Evolutionary conservation across 2,329 filamentous ascomycete species (phyloP).

Genomic region (Lasiodiplodia sp.): DNA sequence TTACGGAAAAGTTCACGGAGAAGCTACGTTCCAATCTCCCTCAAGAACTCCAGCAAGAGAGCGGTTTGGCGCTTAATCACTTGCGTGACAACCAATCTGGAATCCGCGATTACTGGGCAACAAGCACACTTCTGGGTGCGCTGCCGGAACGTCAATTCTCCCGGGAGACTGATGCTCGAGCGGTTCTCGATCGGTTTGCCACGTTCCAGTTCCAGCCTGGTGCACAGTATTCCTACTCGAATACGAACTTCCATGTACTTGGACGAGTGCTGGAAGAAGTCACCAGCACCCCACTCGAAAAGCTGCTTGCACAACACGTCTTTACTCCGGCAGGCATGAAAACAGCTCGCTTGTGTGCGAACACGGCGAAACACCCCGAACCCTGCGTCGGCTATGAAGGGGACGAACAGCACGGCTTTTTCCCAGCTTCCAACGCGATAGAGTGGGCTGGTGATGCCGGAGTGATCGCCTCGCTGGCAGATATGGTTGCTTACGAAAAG

Average conservation of each 20-base stretch:
- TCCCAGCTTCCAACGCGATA: not conserved
- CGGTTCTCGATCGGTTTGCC: not conserved
- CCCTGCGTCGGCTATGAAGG: not conserved
- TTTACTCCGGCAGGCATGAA: not conserved
- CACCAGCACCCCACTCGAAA: constrained; percentile 32
- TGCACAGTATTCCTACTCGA: constrained; percentile 53
- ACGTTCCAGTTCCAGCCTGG: constrained; percentile 52
- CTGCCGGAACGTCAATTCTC: not conserved
- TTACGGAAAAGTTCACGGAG: not conserved
- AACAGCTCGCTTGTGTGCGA: not conserved
- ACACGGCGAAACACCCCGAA: not conserved
- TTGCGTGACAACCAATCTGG: not conserved
- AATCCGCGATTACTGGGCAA: not conserved
- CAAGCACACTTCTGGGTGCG: not conserved
- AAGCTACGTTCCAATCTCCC: not conserved
- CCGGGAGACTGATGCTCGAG: not conserved
- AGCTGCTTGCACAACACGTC: not conserved
- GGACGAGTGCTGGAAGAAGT: constrained; percentile 50
- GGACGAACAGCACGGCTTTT: not conserved
- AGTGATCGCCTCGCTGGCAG: not conserved
- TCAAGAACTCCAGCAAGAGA: not conserved
- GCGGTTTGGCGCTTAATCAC: not conserved
- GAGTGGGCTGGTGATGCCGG: not conserved
- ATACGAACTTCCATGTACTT: constrained; percentile 53
- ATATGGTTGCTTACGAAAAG: not conserved